These are phyloP conservation scores for Linnemannia hyalina DNA, from an alignment of 192 early-diverging fungal genomes.

Conservation along the genomic window DNA sequence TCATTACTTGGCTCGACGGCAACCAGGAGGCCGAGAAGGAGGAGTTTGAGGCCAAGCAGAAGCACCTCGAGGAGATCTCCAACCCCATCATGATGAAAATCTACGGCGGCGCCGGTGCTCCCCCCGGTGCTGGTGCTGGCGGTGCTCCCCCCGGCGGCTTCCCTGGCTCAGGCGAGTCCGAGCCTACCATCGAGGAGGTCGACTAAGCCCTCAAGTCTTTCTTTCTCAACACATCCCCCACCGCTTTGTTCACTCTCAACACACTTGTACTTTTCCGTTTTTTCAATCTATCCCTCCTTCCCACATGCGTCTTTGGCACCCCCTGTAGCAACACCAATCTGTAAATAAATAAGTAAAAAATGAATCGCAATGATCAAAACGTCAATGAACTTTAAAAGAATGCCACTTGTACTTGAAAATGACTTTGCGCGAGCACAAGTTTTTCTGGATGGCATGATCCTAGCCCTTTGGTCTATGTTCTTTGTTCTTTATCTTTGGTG, in stretches of 20 bases:
- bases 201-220: constrained; percentile 63
- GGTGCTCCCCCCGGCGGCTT: constrained; percentile 78
- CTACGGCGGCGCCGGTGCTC: constrained; percentile 80
- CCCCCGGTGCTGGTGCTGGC: constrained; percentile 74
- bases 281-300: neutral
- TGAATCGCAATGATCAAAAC: neutral
- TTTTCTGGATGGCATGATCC: too few relatives aligned
- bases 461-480: too few relatives aligned
- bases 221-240: neutral
- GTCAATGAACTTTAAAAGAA: too few relatives aligned
- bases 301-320: neutral
- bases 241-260: neutral
- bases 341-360: constrained; percentile 22
- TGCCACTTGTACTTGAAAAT: too few relatives aligned
- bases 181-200: constrained; percentile 81
- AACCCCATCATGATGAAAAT: constrained; percentile 98
- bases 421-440: too few relatives aligned
- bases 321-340: neutral
- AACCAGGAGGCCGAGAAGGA: constrained; percentile 94
- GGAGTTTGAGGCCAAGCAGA: constrained; percentile 93
- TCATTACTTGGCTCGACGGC: constrained; percentile 93
- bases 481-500: too few relatives aligned
- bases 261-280: neutral
- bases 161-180: constrained; percentile 59
- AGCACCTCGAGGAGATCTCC: constrained; percentile 92